Percentiles rank a stretch among this genome's conserved stretches.
phyloP scores from a whole-genome alignment of 306 rosid genomes.

The Calophaca sinica region DNA sequence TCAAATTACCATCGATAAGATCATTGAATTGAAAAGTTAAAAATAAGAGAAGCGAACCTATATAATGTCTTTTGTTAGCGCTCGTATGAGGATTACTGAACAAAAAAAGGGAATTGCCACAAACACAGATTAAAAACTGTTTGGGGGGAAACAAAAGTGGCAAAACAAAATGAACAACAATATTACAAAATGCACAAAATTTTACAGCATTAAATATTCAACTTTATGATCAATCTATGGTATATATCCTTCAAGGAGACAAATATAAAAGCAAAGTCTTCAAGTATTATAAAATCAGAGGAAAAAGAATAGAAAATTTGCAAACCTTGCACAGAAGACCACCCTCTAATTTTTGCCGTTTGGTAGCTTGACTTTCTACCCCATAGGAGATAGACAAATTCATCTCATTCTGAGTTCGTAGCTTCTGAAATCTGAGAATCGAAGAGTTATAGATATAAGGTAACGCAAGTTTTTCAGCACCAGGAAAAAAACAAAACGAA shows the following conservation, averaged over 20 bases:
- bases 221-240: conserved; percentile 24
- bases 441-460: conserved; percentile 36
- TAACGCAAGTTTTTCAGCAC: not conserved
- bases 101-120: too few relatives aligned
- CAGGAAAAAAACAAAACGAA: conserved; percentile 8
- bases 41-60: too few relatives aligned
- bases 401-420: conserved; percentile 58
- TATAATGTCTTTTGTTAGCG: too few relatives aligned
- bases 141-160: too few relatives aligned
- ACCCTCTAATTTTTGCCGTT: conserved; percentile 91
- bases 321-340: conserved; percentile 84
- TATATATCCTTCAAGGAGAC: conserved; percentile 28
- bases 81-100: too few relatives aligned
- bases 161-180: too few relatives aligned
- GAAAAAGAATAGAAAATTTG: conserved; percentile 39
- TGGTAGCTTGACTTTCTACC: conserved; percentile 81
- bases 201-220: conserved; percentile 4
- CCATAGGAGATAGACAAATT: conserved; percentile 71
- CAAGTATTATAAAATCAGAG: conserved; percentile 29
- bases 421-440: conserved; percentile 70
- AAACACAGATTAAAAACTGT: too few relatives aligned
- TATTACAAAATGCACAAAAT: too few relatives aligned
- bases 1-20: too few relatives aligned
- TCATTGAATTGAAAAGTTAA: too few relatives aligned
- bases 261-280: conserved; percentile 36